Conservation (phyloP, 257 asterid genomes). For the Fraxinus pennsylvanica region DNA sequence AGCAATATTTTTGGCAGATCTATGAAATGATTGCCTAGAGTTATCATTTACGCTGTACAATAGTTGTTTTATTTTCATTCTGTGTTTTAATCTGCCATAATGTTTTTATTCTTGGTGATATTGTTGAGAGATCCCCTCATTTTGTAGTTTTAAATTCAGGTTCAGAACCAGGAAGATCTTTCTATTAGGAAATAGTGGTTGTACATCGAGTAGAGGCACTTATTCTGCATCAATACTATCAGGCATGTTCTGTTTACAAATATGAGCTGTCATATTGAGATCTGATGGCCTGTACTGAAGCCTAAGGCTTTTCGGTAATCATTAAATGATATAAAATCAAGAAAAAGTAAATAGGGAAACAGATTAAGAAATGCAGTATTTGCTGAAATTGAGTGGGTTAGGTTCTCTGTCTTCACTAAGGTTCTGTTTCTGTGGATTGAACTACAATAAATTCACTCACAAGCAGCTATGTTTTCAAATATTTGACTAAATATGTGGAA, state of each 20-base stretch:
- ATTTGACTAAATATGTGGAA: not conserved
- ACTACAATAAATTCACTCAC: not conserved
- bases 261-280: not conserved
- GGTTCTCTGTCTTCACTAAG: not conserved
- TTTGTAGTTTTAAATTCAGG: not conserved
- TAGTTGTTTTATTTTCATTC: too few relatives aligned
- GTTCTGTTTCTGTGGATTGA: not conserved
- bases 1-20: not conserved
- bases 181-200: not conserved
- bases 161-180: not conserved
- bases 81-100: not conserved
- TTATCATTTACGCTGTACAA: not conserved
- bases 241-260: not conserved
- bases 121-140: not conserved
- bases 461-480: not conserved
- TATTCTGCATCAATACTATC: not conserved
- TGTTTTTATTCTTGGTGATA: not conserved
- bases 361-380: not conserved
- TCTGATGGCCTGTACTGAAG: not conserved
- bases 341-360: not conserved
- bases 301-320: not conserved
- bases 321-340: not conserved
- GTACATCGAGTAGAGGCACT: not conserved
- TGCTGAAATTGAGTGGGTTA: not conserved
- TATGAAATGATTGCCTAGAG: not conserved